These are phyloP conservation scores for Fraxinus americana DNA, from an alignment of 257 asterid genomes.

Conservation along the genomic window DNA sequence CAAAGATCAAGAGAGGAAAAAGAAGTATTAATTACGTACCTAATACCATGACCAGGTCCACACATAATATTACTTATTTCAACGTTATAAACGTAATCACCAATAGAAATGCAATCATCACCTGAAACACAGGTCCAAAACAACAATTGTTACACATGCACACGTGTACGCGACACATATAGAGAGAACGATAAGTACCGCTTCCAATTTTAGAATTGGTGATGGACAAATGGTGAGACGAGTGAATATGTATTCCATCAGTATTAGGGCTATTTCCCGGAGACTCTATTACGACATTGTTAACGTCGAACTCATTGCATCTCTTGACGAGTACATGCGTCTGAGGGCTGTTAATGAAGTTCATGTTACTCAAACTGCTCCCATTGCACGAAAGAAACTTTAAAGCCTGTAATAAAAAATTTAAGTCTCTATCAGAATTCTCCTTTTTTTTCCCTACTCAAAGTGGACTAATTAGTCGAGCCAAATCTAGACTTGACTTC, in stretches of 20 bases:
- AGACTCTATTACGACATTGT: conserved; percentile 49
- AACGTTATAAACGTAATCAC: conserved; percentile 56
- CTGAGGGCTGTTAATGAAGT: conserved; percentile 58
- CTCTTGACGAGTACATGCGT: conserved; percentile 49
- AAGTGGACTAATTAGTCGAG: not conserved
- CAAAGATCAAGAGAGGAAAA: not conserved
- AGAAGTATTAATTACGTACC: conserved; percentile 42
- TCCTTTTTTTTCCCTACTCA: not conserved
- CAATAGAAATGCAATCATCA: conserved; percentile 81
- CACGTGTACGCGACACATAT: not conserved
- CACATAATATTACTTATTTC: conserved; percentile 48
- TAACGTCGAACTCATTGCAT: conserved; percentile 42
- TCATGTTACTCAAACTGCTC: conserved; percentile 48
- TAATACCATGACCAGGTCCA: conserved; percentile 90
- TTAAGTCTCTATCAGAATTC: not conserved
- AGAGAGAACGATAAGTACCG: conserved; percentile 35
- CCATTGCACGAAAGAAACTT: conserved; percentile 55
- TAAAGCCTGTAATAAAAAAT: conserved; percentile 43
- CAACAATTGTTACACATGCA: not conserved
- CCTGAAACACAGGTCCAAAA: conserved; percentile 38
- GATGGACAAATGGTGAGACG: conserved; percentile 46
- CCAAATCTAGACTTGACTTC: not conserved
- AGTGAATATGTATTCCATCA: conserved; percentile 78
- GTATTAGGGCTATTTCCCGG: conserved; percentile 76
- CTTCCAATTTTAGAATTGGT: conserved; percentile 43